These are phyloP conservation scores for Mortierella sp. DNA, from an alignment of 371 early-diverging fungal species.

Conservation along the genomic window DNA sequence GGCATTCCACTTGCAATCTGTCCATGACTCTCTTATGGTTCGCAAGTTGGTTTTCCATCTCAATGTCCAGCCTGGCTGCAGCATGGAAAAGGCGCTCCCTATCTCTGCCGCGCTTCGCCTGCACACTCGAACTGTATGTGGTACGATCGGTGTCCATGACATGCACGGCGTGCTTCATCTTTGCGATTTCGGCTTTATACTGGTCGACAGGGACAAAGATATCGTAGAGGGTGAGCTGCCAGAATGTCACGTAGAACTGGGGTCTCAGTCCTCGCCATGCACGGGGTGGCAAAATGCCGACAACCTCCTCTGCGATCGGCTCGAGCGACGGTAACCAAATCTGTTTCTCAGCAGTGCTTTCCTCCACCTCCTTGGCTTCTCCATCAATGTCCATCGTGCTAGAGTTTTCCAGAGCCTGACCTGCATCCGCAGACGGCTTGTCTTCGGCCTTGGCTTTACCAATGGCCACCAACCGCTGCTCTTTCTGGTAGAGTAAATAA, in stretches of 20 bases:
- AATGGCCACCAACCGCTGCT: constrained; percentile 8
- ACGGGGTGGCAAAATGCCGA: constrained; percentile 51
- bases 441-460: constrained; percentile 5
- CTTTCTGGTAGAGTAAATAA: no score
- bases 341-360: neutral
- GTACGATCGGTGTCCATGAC: constrained; percentile 55
- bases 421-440: neutral
- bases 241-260: constrained; percentile 87
- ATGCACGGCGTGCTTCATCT: constrained; percentile 61
- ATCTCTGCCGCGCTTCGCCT: constrained; percentile 58
- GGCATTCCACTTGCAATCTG: constrained; percentile 31
- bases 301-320: constrained; percentile 55
- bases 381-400: constrained; percentile 8
- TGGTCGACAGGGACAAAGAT: constrained; percentile 78
- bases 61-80: constrained; percentile 46
- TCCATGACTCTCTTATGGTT: constrained; percentile 50
- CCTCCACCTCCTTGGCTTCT: neutral
- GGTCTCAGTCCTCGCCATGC: constrained; percentile 64
- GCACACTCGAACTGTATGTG: constrained; percentile 16
- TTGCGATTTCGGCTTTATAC: constrained; percentile 78
- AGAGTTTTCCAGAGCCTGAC: neutral
- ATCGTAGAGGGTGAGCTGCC: constrained; percentile 87
- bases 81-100: constrained; percentile 51
- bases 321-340: constrained; percentile 52
- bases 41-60: constrained; percentile 53